Base-by-base conservation (phyloP, 495 filamentous ascomycete species). In the Symbiotaphrina buchneri region DNA sequence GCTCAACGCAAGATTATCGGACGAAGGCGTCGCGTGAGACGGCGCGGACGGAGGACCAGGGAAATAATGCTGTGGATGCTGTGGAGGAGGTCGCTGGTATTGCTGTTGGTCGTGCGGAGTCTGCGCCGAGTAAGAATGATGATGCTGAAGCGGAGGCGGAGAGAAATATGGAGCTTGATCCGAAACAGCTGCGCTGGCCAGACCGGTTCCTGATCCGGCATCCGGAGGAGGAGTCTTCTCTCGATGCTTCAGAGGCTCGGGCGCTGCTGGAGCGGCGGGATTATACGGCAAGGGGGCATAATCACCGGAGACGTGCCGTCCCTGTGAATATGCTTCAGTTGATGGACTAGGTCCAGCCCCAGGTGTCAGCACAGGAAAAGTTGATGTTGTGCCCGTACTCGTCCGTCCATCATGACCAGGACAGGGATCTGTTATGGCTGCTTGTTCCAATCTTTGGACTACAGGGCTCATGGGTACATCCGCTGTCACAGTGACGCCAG, bases 211-310 rank as follows among this genome's bases (percentile, higher is more conserved):
- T 19, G 54, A 53, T 25, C 56, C 68, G 19, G 71, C 76, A 41
- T 85, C 76, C 19, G 74, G 74, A 5, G 83, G 83, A 6, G 81
- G 82, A 0, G 83, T 92, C 57, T 91, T 87, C 53, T 93, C 82
- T 28, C 83, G 69, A 41, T 83, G 67, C 32, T 69, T 61, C 41
- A 90, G 74, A 10, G 68, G 69, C 44, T 93, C 83, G 3, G 83
- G 77, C 1, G 79, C 79, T 2, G 83, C 58, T 7, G 83, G 83
- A 1, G 83, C 81, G 0, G 83, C 81, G 1, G 83, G 83, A 48
- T 93, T 93, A 41, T 93, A 93, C 2, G 80, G 66, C 32, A 87
- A 63, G n/a, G 80, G 77, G n/a, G 61, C 57, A 18, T 36, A 29
- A 5, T 19, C 18, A 20, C n/a, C 26, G 16, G 33, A 11, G 14